Conservation (phyloP, 2,329 filamentous ascomycete genomes). For the Neurospora sp. region DNA sequence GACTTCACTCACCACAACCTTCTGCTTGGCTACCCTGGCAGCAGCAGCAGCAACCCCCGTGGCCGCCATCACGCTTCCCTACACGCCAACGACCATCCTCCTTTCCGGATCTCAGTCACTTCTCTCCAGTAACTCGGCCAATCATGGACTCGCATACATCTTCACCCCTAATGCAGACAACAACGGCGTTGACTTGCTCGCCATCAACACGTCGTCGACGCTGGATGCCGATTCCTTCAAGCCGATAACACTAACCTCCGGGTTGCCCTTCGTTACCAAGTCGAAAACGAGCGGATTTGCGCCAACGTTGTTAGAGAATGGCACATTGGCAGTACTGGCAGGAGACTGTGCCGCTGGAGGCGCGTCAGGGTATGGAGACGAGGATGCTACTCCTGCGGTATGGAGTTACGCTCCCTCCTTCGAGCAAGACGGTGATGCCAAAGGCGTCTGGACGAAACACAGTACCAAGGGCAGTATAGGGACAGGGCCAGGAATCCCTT, state of each 20-base stretch:
- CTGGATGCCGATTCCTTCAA: conserved; percentile 37
- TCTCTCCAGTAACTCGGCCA: conserved; percentile 25
- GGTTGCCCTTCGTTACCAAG: conserved; percentile 53
- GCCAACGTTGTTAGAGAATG: conserved; percentile 56
- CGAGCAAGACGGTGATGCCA: conserved; percentile 15
- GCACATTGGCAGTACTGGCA: conserved; percentile 62
- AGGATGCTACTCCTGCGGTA: conserved; percentile 60
- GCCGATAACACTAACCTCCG: conserved; percentile 41
- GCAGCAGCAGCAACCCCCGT: not conserved
- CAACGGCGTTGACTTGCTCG: conserved; percentile 42
- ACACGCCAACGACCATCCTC: conserved; percentile 67
- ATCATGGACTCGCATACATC: conserved; percentile 53
- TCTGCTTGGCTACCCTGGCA: not conserved
- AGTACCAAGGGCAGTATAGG: not conserved
- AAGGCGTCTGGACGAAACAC: conserved; percentile 28
- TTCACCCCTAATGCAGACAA: conserved; percentile 45
- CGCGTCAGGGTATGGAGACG: conserved; percentile 10
- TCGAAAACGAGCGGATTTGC: conserved; percentile 49
- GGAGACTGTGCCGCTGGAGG: conserved; percentile 54
- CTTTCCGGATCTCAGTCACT: conserved; percentile 35
- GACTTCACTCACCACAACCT: not conserved
- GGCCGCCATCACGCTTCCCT: conserved; percentile 45
- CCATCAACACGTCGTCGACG: conserved; percentile 54
- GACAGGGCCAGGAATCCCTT: conserved; percentile 23
- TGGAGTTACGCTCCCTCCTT: conserved; percentile 31